Evolutionary conservation across 768 basidiomycete genomes (phyloP).

Genomic region (Suillus bovinus): DNA sequence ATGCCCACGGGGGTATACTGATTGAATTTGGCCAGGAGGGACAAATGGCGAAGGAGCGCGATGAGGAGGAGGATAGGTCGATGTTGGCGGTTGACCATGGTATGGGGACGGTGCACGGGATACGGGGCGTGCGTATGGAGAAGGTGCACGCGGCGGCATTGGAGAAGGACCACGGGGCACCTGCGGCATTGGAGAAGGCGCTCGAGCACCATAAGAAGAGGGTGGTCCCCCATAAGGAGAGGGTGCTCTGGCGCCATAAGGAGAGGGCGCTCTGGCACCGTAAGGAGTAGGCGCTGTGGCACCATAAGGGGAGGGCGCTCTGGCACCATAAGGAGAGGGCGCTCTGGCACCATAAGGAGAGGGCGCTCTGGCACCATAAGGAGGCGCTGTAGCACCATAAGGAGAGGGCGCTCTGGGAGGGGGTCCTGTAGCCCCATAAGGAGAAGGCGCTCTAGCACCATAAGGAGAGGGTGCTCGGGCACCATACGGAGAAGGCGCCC

Average conservation of each 20-base stretch:
- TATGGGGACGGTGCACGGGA: constrained; percentile 33
- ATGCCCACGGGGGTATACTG: constrained; percentile 59
- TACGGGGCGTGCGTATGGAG: constrained; percentile 20
- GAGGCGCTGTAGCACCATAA: constrained; percentile 23
- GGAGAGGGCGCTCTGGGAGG: constrained; percentile 30
- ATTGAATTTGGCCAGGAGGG: constrained; percentile 19
- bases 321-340: not conserved
- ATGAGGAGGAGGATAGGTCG: constrained; percentile 12
- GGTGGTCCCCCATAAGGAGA: constrained; percentile 28
- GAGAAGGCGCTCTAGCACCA: constrained; percentile 4
- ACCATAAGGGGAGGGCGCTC: constrained; percentile 31
- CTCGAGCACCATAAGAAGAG: constrained; percentile 29
- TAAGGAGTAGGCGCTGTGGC: constrained; percentile 28
- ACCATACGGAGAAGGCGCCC: constrained; percentile 37
- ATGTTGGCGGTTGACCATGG: constrained; percentile 5
- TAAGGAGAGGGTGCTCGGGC: constrained; percentile 1
- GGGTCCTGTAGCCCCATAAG: not conserved
- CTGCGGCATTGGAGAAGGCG: constrained; percentile 24
- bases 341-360: not conserved
- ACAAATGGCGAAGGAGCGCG: constrained; percentile 31
- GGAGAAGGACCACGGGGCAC: constrained; percentile 30
- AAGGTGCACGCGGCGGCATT: constrained; percentile 24
- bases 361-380: not conserved
- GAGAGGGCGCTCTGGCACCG: constrained; percentile 20
- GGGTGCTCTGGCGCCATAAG: constrained; percentile 22